Percentiles rank a stretch among this genome's conserved stretches.
phyloP scores from a whole-genome alignment of 768 basidiomycete genomes.

The Mycena galericulata region DNA sequence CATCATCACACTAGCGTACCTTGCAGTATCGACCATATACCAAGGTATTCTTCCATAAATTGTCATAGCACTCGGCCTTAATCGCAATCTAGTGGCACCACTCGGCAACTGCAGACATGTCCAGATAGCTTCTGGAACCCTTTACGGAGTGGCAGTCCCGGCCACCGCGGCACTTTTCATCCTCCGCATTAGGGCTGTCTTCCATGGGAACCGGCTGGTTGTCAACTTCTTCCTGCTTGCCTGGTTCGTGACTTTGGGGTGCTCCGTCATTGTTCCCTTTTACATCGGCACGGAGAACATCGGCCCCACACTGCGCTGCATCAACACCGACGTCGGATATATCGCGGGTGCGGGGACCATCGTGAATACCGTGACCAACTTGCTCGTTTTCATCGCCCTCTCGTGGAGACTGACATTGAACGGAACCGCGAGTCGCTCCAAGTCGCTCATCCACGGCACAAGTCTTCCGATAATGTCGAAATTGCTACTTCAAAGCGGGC shows the following conservation, averaged over 20 bases:
- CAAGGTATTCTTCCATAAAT: neutral
- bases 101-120: neutral
- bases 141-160: neutral
- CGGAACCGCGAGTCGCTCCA: neutral
- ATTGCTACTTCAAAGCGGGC: slow-evolving; percentile 3
- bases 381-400: neutral
- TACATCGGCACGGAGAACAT: neutral
- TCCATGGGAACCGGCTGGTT: neutral
- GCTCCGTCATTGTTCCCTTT: neutral
- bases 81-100: neutral
- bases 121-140: neutral
- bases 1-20: neutral
- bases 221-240: neutral
- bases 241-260: neutral
- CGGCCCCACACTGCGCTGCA: neutral
- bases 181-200: neutral
- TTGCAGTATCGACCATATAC: neutral
- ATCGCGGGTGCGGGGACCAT: neutral
- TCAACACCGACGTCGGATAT: neutral
- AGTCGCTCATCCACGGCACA: neutral
- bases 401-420: neutral
- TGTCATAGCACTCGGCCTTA: neutral
- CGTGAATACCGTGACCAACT: neutral
- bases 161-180: too few relatives aligned
- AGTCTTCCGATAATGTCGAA: slow-evolving; percentile 2